These are phyloP conservation scores for Paracorniculantispora psalliotae DNA, from an alignment of 2,329 filamentous ascomycete species.

Conservation along the genomic window DNA sequence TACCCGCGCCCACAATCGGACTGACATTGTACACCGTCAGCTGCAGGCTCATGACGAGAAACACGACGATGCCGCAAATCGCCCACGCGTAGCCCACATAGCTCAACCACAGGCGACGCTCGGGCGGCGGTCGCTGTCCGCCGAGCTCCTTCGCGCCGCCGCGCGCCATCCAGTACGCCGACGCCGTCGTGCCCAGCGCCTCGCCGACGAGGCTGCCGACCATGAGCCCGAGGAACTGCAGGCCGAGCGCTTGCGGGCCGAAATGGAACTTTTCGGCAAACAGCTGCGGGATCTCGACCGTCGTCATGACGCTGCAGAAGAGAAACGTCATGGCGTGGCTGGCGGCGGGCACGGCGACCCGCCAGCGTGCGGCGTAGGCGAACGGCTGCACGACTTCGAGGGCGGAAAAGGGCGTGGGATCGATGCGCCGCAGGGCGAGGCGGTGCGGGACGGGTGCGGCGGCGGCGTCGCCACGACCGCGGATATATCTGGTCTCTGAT, in stretches of 20 bases:
- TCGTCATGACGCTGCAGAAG: constrained; percentile 5
- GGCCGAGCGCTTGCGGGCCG: not conserved
- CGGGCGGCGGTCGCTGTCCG: not conserved
- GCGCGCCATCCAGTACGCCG: not conserved
- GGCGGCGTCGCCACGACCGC: not conserved
- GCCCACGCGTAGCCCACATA: not conserved
- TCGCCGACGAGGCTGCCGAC: constrained; percentile 5
- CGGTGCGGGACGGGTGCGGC: not conserved
- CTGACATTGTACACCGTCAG: constrained; percentile 6
- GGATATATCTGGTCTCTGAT: constrained; percentile 1
- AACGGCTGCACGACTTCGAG: constrained; percentile 3
- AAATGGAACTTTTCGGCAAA: constrained; percentile 5
- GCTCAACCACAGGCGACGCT: constrained; percentile 6
- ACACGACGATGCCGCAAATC: constrained; percentile 1
- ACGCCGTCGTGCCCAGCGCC: not conserved
- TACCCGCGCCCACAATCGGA: constrained; percentile 3
- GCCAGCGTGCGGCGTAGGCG: constrained; percentile 1
- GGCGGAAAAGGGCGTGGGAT: not conserved
- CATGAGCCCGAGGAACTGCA: constrained; percentile 7
- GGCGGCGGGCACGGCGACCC: not conserved
- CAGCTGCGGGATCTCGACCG: constrained; percentile 10
- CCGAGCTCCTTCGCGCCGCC: not conserved
- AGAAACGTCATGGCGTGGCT: not conserved
- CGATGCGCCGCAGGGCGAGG: not conserved
- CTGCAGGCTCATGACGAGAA: constrained; percentile 2